Conservation (phyloP, 495 filamentous ascomycete genomes). For the Stereocaulon alpinum region DNA sequence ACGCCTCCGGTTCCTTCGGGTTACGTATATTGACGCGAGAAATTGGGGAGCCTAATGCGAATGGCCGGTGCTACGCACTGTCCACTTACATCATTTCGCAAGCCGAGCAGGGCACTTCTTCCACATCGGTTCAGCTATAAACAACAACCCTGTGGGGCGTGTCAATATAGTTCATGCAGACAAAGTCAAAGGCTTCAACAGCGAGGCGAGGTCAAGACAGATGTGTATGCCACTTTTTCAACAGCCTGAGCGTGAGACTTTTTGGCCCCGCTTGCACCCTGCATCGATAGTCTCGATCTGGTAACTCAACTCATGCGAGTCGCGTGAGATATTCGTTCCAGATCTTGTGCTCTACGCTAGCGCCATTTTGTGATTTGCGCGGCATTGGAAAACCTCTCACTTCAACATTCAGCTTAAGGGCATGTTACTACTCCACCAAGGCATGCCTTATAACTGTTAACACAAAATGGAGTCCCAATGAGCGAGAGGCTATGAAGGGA, state of each 20-base stretch:
- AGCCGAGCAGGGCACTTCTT: not conserved
- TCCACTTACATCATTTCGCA: not conserved
- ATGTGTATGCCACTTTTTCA: not conserved
- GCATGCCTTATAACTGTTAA: not conserved
- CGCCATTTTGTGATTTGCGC: not conserved
- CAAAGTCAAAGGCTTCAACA: not conserved
- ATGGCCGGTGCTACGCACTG: not conserved
- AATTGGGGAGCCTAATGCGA: conserved; percentile 5
- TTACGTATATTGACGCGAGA: not conserved
- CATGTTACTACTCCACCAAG: not conserved
- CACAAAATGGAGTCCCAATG: not conserved
- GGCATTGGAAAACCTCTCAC: conserved; percentile 1
- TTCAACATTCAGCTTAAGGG: not conserved
- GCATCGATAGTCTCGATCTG: not conserved
- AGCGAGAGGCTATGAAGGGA: not conserved
- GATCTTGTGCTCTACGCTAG: not conserved
- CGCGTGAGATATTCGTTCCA: conserved; percentile 1
- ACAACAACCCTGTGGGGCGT: not conserved
- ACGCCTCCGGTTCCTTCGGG: conserved; percentile 2
- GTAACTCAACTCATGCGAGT: conserved; percentile 3
- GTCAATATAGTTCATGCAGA: not conserved
- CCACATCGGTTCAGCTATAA: not conserved
- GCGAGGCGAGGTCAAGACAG: not conserved
- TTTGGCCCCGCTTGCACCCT: not conserved
- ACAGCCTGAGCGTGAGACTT: conserved; percentile 3